Conservation (phyloP, 352 stramenopile genomes). For the Phytophthora multivora region DNA sequence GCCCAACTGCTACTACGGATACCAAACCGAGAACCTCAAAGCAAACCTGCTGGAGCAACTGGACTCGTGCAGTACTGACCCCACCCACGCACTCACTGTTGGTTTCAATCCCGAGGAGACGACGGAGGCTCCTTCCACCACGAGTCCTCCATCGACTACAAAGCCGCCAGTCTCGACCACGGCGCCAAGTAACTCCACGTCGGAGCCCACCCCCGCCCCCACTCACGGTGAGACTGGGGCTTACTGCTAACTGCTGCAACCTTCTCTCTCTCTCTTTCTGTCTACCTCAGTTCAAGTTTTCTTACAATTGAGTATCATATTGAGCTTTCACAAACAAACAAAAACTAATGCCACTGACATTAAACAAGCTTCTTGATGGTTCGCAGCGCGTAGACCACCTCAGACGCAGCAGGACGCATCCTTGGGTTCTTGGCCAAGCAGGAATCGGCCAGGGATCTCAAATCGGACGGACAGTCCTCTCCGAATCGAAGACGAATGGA, state of each 20-base stretch:
- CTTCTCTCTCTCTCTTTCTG: background rate
- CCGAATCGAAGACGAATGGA: slow-evolving; percentile 37
- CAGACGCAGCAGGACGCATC: slow-evolving; percentile 46
- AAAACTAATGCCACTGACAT: background rate
- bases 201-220: slow-evolving; percentile 12
- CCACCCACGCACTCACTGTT: slow-evolving; percentile 12
- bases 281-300: background rate
- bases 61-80: slow-evolving; percentile 2
- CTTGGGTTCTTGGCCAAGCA: slow-evolving; percentile 46
- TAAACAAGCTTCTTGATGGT: slow-evolving; percentile 37
- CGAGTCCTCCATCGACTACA: slow-evolving; percentile 10
- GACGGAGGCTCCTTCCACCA: slow-evolving; percentile 7
- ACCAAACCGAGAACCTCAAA: slow-evolving; percentile 24
- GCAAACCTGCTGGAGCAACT: slow-evolving; percentile 17
- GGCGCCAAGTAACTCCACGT: slow-evolving; percentile 13
- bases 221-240: slow-evolving; percentile 8
- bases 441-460: slow-evolving; percentile 38
- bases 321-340: slow-evolving; percentile 2
- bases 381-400: slow-evolving; percentile 52
- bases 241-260: slow-evolving; percentile 12
- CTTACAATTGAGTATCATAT: no score
- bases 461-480: slow-evolving; percentile 35
- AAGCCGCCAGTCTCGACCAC: slow-evolving; percentile 7
- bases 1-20: slow-evolving; percentile 28
- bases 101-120: slow-evolving; percentile 8